Evolutionary conservation across 75 land plant species (phyloP).

Genomic region (Sequoia sempervirens): DNA sequence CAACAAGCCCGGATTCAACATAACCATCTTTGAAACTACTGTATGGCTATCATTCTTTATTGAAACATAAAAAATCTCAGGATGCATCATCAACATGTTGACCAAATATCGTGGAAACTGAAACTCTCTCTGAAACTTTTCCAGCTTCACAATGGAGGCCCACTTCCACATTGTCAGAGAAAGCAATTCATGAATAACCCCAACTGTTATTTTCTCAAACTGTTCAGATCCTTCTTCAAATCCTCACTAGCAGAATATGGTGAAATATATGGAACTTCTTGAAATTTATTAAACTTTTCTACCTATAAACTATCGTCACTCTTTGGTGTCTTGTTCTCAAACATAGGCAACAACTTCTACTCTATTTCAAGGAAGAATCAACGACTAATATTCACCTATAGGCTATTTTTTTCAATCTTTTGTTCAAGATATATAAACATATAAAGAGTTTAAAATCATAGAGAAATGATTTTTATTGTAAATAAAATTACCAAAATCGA

Average conservation of each 20-base stretch:
- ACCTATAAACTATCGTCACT: constrained; percentile 32
- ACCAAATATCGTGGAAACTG: constrained; percentile 50
- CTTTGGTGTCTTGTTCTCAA: constrained; percentile 35
- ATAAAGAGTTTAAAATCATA: too few relatives aligned
- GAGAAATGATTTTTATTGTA: too few relatives aligned
- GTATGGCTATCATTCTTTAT: constrained; percentile 59
- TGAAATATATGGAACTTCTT: constrained; percentile 60
- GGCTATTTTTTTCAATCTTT: too few relatives aligned
- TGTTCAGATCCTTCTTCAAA: constrained; percentile 27
- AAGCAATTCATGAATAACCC: constrained; percentile 72
- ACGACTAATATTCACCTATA: too few relatives aligned
- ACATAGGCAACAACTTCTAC: constrained; percentile 24
- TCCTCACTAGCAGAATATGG: constrained; percentile 40
- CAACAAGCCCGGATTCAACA: constrained; percentile 40
- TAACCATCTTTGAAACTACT: constrained; percentile 66
- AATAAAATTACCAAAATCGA: too few relatives aligned
- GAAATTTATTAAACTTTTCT: constrained; percentile 45
- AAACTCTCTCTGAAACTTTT: constrained; percentile 62
- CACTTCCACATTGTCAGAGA: constrained; percentile 71
- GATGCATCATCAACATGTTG: constrained; percentile 48
- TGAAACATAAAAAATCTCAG: constrained; percentile 75
- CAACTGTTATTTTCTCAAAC: constrained; percentile 65
- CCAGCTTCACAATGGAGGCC: constrained; percentile 50
- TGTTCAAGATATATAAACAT: too few relatives aligned
- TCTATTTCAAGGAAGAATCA: background rate